Conservation (phyloP, 768 basidiomycete species). For the Naganishia vishniacii region DNA sequence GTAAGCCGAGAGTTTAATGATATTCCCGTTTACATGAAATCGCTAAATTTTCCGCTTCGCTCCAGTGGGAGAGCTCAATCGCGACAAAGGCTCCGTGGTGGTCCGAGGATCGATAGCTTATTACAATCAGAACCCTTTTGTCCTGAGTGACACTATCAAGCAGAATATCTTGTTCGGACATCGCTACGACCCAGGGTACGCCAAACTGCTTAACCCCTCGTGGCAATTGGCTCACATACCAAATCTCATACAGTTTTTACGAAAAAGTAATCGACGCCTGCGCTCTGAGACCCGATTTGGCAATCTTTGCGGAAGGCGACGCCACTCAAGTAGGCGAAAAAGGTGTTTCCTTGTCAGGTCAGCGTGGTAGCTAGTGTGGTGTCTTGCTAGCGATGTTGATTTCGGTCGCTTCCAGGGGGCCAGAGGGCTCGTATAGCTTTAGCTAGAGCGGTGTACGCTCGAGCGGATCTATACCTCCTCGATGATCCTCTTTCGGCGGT, state of each 20-base stretch:
- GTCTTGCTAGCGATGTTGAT: no score
- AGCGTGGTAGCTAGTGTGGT: no score
- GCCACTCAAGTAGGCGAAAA: constrained; percentile 50
- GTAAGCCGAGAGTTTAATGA: constrained; percentile 29
- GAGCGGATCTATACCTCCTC: constrained; percentile 83
- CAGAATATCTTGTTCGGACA: constrained; percentile 92
- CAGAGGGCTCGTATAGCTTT: constrained; percentile 48
- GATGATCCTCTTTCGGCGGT: constrained; percentile 79
- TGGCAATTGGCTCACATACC: not conserved
- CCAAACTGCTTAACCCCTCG: not conserved
- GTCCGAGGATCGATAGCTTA: constrained; percentile 71
- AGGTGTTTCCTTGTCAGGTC: constrained; percentile 36
- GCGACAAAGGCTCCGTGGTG: constrained; percentile 65
- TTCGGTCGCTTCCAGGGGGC: constrained; percentile 36
- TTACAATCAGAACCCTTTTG: constrained; percentile 83
- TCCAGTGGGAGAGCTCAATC: constrained; percentile 73
- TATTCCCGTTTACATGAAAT: no score
- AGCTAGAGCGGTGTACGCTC: constrained; percentile 82
- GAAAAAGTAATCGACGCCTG: constrained; percentile 58
- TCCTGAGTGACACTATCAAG: constrained; percentile 75
- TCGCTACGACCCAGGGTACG: constrained; percentile 60
- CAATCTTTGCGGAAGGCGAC: constrained; percentile 72
- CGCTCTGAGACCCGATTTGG: constrained; percentile 74
- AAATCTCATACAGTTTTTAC: constrained; percentile 31
- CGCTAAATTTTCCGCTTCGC: constrained; percentile 66